These are phyloP conservation scores for Ganoderma sinense DNA, from an alignment of 1,284 basidiomycete genomes.

Conservation along the genomic window DNA sequence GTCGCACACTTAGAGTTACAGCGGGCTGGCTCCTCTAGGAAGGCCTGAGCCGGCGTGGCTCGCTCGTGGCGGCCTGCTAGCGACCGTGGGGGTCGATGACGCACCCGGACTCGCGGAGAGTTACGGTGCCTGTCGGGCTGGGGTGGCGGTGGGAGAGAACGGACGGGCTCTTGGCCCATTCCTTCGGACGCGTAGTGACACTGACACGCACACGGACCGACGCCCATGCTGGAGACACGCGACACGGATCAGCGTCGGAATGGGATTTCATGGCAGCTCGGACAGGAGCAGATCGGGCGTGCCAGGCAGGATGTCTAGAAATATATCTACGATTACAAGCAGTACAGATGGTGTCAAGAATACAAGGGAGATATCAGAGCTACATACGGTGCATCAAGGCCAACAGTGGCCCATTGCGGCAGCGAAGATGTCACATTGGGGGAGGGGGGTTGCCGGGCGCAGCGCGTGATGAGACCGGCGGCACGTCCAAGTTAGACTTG, in stretches of 20 bases:
- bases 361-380: slow-evolving; percentile 18
- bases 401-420: not conserved
- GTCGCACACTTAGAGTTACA: not conserved
- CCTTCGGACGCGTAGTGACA: not conserved
- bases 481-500: not conserved
- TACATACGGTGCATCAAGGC: slow-evolving; percentile 14
- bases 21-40: not conserved
- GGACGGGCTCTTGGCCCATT: not conserved
- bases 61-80: not conserved
- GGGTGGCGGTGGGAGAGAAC: not conserved
- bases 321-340: slow-evolving; percentile 23
- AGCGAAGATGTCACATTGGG: not conserved
- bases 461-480: not conserved
- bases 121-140: not conserved
- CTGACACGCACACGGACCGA: not conserved
- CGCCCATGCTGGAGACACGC: not conserved
- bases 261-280: not conserved
- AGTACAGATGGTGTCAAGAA: slow-evolving; percentile 10
- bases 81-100: not conserved
- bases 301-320: not conserved
- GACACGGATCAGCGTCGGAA: not conserved
- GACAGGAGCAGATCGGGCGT: not conserved
- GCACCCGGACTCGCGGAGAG: not conserved
- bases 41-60: not conserved
- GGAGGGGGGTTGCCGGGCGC: not conserved